Percentiles rank a stretch among this genome's conserved stretches.
These are phyloP conservation scores for Eucommia ulmoides DNA, from an alignment of 257 asterid genomes.

Conservation along the genomic window DNA sequence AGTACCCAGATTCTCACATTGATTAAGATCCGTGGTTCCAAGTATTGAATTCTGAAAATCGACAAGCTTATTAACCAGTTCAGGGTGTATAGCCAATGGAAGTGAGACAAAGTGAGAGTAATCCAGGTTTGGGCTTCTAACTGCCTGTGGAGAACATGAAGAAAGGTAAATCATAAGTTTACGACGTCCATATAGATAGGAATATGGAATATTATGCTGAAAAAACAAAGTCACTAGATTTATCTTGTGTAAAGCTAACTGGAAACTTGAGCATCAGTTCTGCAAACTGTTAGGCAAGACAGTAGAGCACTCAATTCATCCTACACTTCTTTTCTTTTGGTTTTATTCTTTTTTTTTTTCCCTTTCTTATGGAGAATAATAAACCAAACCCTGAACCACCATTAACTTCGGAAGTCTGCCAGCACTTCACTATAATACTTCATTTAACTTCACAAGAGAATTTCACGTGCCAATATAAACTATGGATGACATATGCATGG, in stretches of 20 bases:
- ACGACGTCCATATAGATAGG: not conserved
- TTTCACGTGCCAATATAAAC: not conserved
- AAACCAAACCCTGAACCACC: no score
- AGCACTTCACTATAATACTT: no score
- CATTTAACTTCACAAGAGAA: no score
- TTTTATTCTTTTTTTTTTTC: no score
- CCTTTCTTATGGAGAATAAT: no score
- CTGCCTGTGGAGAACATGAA: slow-evolving; percentile 65
- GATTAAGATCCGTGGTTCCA: slow-evolving; percentile 28
- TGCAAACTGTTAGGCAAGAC: not conserved
- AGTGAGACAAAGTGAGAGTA: slow-evolving; percentile 96
- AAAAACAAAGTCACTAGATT: no score
- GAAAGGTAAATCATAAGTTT: not conserved
- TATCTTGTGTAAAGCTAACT: not conserved
- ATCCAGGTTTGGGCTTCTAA: slow-evolving; percentile 60
- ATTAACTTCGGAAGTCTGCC: no score
- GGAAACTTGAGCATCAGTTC: not conserved
- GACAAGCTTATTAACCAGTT: slow-evolving; percentile 66
- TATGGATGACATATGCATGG: not conserved
- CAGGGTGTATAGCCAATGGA: slow-evolving; percentile 83
- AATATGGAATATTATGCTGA: not conserved
- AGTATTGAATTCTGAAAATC: slow-evolving; percentile 62
- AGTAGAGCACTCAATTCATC: not conserved
- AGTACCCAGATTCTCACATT: slow-evolving; percentile 21
- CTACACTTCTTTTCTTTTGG: no score